Evolutionary conservation across 306 rosid species (phyloP), one percentile per base, ranked within the genome.

Genomic region (Cicer judaicum): DNA sequence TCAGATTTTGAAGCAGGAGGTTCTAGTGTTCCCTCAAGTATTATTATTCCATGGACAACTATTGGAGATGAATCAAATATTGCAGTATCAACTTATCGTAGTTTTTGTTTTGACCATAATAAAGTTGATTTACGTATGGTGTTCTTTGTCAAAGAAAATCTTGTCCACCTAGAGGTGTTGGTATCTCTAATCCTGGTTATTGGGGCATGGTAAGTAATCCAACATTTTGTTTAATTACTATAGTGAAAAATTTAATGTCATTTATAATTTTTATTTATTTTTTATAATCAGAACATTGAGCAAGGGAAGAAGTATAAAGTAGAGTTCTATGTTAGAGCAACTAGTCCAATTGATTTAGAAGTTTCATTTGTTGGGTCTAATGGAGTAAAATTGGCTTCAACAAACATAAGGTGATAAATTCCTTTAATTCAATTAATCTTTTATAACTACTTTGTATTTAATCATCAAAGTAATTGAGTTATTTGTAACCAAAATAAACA

Each of bases 1-100:
- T 44, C 77, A 92, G 97, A 93, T 79, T 92, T 92, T 80, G 97
- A 92, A 81, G 89, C 91, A 43, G 93, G 93, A 56, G 97, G 92
- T 8, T 78, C 83, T 2, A 85, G 75, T 29, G 68, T 50, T 79
- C 85, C 96, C 11, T 89, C 92, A 59, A 89, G 88, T 73, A 89
- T 92, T 73, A 89, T 92, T 59, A 55, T 70, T 72, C 97, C 96
- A 1, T 92, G 93, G 93, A 44, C 84, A 21, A 74, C 84, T 39
- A 85, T 92, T 73, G 97, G 93, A 68, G 53, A 82, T 43, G 88
- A 84, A 36, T 81, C 91, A n/a, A 79, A 79, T 7, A 46, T 88
- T 21, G 9, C 4, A 8, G 88, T 91, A 8, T 89, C 93, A 18
- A 89, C 90, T 4, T 93, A 92, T 15, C 90, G 80, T 2, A 78